Conservation (phyloP, 1,284 basidiomycete species). For the Moniliophthora roreri region DNA sequence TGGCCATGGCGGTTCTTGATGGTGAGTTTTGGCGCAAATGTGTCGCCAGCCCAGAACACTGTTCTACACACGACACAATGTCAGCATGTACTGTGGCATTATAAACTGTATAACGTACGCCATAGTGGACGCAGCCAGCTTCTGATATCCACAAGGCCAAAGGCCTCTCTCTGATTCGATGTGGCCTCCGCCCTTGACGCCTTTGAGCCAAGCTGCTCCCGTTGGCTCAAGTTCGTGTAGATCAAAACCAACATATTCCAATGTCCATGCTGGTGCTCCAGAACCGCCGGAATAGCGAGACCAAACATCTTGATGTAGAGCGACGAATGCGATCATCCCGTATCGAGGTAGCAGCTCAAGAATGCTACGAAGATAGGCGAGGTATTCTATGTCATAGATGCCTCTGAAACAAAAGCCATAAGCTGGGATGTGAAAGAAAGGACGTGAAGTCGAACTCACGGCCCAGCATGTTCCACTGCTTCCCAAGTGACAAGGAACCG, state of each 20-base stretch:
- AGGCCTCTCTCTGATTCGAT: constrained; percentile 73
- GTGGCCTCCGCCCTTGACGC: constrained; percentile 74
- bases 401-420: constrained; percentile 47
- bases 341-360: constrained; percentile 79
- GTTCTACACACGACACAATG: constrained; percentile 49
- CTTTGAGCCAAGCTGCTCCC: constrained; percentile 82
- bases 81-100: constrained; percentile 17
- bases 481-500: constrained; percentile 96
- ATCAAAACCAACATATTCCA: constrained; percentile 81
- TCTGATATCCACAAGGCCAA: constrained; percentile 92
- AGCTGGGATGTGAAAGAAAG: background rate
- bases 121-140: constrained; percentile 86
- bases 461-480: constrained; percentile 88
- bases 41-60: constrained; percentile 89
- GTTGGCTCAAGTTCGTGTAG: constrained; percentile 73
- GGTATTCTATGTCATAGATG: constrained; percentile 81
- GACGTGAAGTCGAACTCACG: constrained; percentile 51
- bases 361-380: constrained; percentile 76
- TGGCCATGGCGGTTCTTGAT: constrained; percentile 49
- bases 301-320: constrained; percentile 93
- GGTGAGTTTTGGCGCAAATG: constrained; percentile 75
- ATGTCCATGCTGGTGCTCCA: constrained; percentile 91
- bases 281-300: constrained; percentile 92
- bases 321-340: constrained; percentile 82
- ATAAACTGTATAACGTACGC: constrained; percentile 51